These are phyloP conservation scores for Fusarium ramigenum DNA, from an alignment of 2,329 filamentous ascomycete species.

Conservation along the genomic window DNA sequence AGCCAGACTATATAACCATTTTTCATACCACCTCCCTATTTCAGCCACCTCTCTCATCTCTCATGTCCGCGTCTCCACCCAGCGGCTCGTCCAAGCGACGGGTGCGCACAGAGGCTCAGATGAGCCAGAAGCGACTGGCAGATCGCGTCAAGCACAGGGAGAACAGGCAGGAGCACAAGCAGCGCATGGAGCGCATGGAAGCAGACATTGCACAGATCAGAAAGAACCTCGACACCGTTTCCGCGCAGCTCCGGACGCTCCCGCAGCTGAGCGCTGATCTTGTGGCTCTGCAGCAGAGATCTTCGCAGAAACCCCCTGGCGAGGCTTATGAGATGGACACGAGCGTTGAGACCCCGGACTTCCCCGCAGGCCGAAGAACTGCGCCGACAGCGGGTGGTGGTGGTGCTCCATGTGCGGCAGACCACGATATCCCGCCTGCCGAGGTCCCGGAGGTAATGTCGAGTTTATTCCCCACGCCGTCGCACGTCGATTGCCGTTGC, in stretches of 20 bases:
- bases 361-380: slow-evolving; percentile 11
- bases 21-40: not conserved
- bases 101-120: slow-evolving; percentile 39
- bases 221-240: slow-evolving; percentile 32
- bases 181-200: slow-evolving; percentile 41
- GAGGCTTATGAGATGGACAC: slow-evolving; percentile 16
- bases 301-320: slow-evolving; percentile 12
- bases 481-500: slow-evolving; percentile 40
- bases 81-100: slow-evolving; percentile 28
- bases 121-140: slow-evolving; percentile 40
- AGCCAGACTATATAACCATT: not conserved
- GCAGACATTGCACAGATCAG: slow-evolving; percentile 38
- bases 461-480: slow-evolving; percentile 16
- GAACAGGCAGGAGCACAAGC: slow-evolving; percentile 41
- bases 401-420: slow-evolving; percentile 6
- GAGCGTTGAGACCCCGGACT: not conserved
- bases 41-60: not conserved
- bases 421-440: slow-evolving; percentile 10
- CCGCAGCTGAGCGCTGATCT: slow-evolving; percentile 20
- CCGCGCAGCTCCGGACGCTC: slow-evolving; percentile 25
- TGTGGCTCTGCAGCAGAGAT: slow-evolving; percentile 23
- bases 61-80: slow-evolving; percentile 29
- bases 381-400: not conserved
- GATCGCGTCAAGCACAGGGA: slow-evolving; percentile 41
- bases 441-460: slow-evolving; percentile 7